phyloP scores from a whole-genome alignment of 225 moss, liverwort and hornwort species.

The Bryum argenteum region DNA sequence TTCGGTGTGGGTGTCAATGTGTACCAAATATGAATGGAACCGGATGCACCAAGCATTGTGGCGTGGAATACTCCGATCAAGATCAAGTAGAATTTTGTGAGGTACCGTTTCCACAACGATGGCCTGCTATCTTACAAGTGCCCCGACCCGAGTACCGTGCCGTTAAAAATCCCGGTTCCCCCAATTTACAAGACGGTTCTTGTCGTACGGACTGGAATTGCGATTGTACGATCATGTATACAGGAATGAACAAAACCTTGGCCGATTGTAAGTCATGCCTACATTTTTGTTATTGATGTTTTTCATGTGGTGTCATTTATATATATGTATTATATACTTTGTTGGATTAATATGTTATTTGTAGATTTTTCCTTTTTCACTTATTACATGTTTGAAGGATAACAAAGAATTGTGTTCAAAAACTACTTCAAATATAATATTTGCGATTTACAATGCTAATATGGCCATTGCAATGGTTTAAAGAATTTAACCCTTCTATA shows the following conservation, averaged over 20 bases:
- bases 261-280: slow-evolving; percentile 51
- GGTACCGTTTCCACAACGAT: slow-evolving; percentile 50
- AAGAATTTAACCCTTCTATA: too few species aligned
- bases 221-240: slow-evolving; percentile 72
- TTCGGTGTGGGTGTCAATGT: slow-evolving; percentile 72
- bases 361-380: too few species aligned
- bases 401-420: too few species aligned
- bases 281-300: neutral
- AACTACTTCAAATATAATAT: too few species aligned
- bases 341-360: too few species aligned
- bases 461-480: too few species aligned
- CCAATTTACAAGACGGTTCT: slow-evolving; percentile 26
- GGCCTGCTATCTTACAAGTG: slow-evolving; percentile 82
- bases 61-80: slow-evolving; percentile 56
- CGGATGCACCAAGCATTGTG: slow-evolving; percentile 49
- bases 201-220: slow-evolving; percentile 36
- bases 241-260: slow-evolving; percentile 50
- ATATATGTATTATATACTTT: neutral
- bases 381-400: too few species aligned
- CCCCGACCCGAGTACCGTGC: slow-evolving; percentile 64
- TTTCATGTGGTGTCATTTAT: neutral
- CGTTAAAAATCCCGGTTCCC: slow-evolving; percentile 22
- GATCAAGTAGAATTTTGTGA: slow-evolving; percentile 65
- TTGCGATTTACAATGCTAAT: too few species aligned
- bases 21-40: slow-evolving; percentile 30